Evolutionary conservation across 495 filamentous ascomycete species (phyloP), one percentile per base, ranked within the genome.

Genomic region (Terfezia claveryi): DNA sequence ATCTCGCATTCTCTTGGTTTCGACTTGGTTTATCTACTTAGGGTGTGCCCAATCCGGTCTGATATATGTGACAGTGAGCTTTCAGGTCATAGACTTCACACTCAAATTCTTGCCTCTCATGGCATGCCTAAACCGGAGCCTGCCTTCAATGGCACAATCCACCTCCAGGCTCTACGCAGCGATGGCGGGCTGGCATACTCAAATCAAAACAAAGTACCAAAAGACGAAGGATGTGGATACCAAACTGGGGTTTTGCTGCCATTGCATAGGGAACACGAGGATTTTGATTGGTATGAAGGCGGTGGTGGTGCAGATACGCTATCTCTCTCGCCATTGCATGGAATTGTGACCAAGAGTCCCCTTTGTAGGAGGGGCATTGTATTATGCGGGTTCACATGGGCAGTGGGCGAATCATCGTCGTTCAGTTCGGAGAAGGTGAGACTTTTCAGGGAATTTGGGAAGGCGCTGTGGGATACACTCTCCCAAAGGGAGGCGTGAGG

Each of bases 21-120:
- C 49, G 66, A 68, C 51, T 59, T 68, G 37, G 63, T 68, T 1
- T 68, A 68, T 51, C 58, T 68, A 12, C 53, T 68, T 14, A 61
- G 63, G 12, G 61, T 68, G 11, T 57, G 55, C 38, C 59, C 58
- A n/a, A 52, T 57, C n/a, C 46, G 44, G 17, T 49, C 59, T 11
- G 57, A 62, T 46, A 51, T 57, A 14, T 52, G 55, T 37, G 38
- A 51, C 8, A 61, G 52, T 2, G 51, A 54, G 11, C 52, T 38
- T 11, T 53, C 54, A 38, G 51, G 51, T 14, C 56, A 63, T 49
- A 56, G 54, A 10, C 59, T 65, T 54, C 56, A 61, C 17, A 68
- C 61, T n/a, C 57, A 59, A 37, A 51, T 68, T 14, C 61, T 68
- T 11, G 63, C 66, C 14, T 60, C 66, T 7, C 63, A 68, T 27